phyloP scores from a whole-genome alignment of 2,329 filamentous ascomycete genomes.

The Colletotrichum australisinense region DNA sequence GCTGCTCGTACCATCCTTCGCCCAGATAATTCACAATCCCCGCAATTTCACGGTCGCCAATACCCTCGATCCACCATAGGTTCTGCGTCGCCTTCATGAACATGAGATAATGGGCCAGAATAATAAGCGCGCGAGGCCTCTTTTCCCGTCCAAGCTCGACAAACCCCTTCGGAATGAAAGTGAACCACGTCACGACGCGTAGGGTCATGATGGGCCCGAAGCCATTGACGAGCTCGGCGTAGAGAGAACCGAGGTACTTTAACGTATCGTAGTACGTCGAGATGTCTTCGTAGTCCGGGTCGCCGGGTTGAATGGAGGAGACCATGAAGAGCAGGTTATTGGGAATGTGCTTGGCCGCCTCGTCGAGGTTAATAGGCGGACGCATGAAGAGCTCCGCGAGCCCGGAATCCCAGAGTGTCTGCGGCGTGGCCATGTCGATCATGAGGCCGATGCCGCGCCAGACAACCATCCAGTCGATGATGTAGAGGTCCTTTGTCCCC shows the following conservation, averaged over 20 bases:
- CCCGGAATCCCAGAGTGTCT: conserved; percentile 52
- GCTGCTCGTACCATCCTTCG: conserved; percentile 51
- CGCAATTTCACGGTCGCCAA: conserved; percentile 58
- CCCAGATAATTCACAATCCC: conserved; percentile 56
- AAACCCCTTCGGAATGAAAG: conserved; percentile 58
- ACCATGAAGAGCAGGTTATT: conserved; percentile 62
- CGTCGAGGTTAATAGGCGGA: conserved; percentile 59
- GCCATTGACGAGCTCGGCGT: conserved; percentile 58
- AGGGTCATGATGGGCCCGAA: conserved; percentile 58
- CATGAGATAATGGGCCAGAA: conserved; percentile 63
- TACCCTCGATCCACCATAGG: conserved; percentile 63
- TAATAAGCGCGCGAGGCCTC: conserved; percentile 60
- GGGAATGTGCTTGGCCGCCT: conserved; percentile 54
- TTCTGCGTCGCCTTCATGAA: conserved; percentile 57
- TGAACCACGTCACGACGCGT: conserved; percentile 65
- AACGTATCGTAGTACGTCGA: conserved; percentile 59
- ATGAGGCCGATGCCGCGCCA: conserved; percentile 66
- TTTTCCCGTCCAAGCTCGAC: conserved; percentile 54
- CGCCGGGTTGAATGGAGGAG: conserved; percentile 53
- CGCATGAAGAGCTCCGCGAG: conserved; percentile 60
- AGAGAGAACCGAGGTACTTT: conserved; percentile 63
- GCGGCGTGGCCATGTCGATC: conserved; percentile 50
- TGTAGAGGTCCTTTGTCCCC: conserved; percentile 56
- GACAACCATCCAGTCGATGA: conserved; percentile 67
- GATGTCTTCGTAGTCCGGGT: conserved; percentile 53